phyloP scores from a whole-genome alignment of 169 alveolate genomes.

The Plasmodium adleri region DNA sequence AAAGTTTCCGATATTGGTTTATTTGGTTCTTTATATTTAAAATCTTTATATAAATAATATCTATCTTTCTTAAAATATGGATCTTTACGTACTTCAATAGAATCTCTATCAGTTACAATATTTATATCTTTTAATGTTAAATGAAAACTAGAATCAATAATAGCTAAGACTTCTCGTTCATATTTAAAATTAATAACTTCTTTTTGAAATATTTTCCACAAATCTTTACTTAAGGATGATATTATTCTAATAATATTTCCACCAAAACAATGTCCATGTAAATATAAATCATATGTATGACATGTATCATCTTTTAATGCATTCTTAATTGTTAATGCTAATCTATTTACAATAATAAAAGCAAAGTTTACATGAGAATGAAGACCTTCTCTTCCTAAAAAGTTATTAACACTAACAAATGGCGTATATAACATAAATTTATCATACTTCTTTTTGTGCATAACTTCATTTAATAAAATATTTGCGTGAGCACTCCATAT shows the following conservation, averaged over 20 bases:
- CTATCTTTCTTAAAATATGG: conserved; percentile 31
- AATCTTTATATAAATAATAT: conserved; percentile 28
- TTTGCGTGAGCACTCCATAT: conserved; percentile 65
- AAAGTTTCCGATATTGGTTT: conserved; percentile 18
- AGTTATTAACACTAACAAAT: conserved; percentile 26
- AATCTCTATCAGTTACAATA: conserved; percentile 34
- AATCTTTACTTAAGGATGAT: conserved; percentile 10
- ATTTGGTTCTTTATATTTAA: background rate
- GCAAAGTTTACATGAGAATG: conserved; percentile 58
- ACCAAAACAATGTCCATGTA: conserved; percentile 66
- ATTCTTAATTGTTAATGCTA: conserved; percentile 37
- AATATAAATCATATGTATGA: conserved; percentile 28
- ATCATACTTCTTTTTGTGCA: conserved; percentile 44
- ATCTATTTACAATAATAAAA: conserved; percentile 18
- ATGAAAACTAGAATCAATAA: conserved; percentile 48
- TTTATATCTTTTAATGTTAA: conserved; percentile 33
- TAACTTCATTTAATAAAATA: conserved; percentile 36
- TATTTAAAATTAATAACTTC: background rate
- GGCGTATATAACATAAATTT: conserved; percentile 52
- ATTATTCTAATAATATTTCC: conserved; percentile 51
- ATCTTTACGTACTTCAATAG: conserved; percentile 31
- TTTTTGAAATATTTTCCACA: conserved; percentile 25
- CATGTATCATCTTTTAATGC: conserved; percentile 50
- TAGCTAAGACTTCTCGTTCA: conserved; percentile 40
- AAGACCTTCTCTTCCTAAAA: conserved; percentile 23